Conservation (phyloP, 1,139 yeast species). For the Debaryomyces subglobosus region DNA sequence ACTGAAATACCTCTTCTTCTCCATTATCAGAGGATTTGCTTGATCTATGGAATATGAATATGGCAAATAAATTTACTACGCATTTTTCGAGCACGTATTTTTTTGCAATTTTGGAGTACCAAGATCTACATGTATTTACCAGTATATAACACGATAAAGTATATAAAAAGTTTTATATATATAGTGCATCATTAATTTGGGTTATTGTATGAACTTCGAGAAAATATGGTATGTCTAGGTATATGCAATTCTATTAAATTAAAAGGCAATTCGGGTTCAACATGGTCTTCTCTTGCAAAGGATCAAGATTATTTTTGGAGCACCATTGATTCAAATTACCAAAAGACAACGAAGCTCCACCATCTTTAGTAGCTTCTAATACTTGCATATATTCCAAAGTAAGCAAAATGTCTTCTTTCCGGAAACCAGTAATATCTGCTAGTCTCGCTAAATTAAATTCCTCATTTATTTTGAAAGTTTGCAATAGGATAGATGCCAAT, state of each 20-base stretch:
- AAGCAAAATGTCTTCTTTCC: slow-evolving; percentile 67
- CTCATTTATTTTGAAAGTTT: slow-evolving; percentile 16
- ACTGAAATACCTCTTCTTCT: slow-evolving; percentile 12
- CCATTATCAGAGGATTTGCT: neutral
- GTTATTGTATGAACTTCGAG: neutral
- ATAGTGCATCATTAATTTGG: neutral
- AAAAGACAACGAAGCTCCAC: slow-evolving; percentile 19
- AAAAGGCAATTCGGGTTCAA: slow-evolving; percentile 33
- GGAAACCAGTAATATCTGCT: slow-evolving; percentile 64
- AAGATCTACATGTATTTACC: neutral
- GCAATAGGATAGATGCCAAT: slow-evolving; percentile 25
- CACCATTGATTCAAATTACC: slow-evolving; percentile 38
- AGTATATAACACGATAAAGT: neutral
- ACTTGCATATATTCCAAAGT: slow-evolving; percentile 67
- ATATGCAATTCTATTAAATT: slow-evolving; percentile 15
- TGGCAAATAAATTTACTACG: neutral
- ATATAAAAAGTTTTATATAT: neutral
- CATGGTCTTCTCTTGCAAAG: slow-evolving; percentile 25
- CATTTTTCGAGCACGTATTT: neutral
- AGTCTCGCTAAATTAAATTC: slow-evolving; percentile 53
- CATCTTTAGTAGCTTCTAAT: slow-evolving; percentile 26
- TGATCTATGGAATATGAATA: neutral
- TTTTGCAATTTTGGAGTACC: neutral
- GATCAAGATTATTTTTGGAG: slow-evolving; percentile 24
- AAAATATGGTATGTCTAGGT: neutral